Base-by-base conservation (phyloP, 805 yeast genomes). In the Monosporozyma aerobia region DNA sequence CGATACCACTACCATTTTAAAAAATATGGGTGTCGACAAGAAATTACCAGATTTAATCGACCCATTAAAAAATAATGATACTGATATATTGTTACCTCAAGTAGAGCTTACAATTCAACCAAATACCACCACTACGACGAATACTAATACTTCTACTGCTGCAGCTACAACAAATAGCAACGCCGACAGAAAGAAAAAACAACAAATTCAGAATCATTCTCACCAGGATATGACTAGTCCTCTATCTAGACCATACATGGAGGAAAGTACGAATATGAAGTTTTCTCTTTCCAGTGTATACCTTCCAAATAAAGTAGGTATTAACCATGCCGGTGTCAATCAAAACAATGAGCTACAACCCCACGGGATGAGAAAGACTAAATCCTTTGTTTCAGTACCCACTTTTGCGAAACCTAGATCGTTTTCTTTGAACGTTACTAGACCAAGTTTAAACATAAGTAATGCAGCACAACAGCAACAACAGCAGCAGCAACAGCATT, bases 401-500 rank as follows among this genome's bases (percentile, higher is more conserved):
- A 52, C 50, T 22, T 61, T 56, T 50, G 50, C 58, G n/a, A 66
- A 64, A 52, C 65, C 69, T 37, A 61, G 70, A 44, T 64, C 70
- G 1, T 57, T 56, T 52, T 66, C 72, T 6, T 67, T 62, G 41
- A 60, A 66, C 3, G 57, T 59, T 6, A 43, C 61, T 25, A 58
- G 55, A 48, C 62, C 65, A 43, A 45, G 11, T 13, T 43, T 44
- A 23, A 35, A 35, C 16, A 35, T 14, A 5, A 11, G 27, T 2
- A 48, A 19, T 22, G 14, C 41, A 32, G 10, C 39, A 41, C 46
- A 14, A 10, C 23, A 14, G 9, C 23, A 49, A 49, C 39, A 22
- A 2, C 19, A 19, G 19, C 19, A 19, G 19, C 19, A 14, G n/a
- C 23, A 49, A 43, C 23, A 49, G 43, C 39, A 22, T 14, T 16